phyloP scores from a whole-genome alignment of 352 stramenopile species.

The Pythium rishiriense region DNA sequence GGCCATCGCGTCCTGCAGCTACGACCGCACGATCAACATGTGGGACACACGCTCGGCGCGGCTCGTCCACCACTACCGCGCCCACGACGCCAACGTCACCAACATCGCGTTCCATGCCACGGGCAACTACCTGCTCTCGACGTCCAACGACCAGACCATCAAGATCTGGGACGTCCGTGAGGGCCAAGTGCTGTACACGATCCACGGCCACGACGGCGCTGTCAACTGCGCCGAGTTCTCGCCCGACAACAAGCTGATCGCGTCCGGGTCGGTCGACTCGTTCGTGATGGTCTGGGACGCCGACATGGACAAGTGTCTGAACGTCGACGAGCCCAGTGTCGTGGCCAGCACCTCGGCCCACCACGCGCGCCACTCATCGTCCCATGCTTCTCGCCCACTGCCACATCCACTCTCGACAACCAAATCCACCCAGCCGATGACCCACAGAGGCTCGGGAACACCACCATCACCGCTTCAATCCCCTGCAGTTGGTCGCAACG shows the following conservation, averaged over 20 bases:
- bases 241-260: slow-evolving; percentile 59
- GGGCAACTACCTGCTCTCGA: slow-evolving; percentile 91
- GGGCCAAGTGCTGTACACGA: slow-evolving; percentile 91
- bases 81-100: slow-evolving; percentile 80
- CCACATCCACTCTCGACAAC: background rate
- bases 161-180: slow-evolving; percentile 94
- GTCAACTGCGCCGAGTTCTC: slow-evolving; percentile 77
- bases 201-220: slow-evolving; percentile 84
- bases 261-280: slow-evolving; percentile 71
- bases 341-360: slow-evolving; percentile 5
- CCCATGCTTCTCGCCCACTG: background rate
- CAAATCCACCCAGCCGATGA: background rate
- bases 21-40: slow-evolving; percentile 73
- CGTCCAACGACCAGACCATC: slow-evolving; percentile 82
- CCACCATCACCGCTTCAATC: slow-evolving; percentile 5
- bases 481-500: slow-evolving; percentile 5
- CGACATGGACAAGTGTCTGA: slow-evolving; percentile 76
- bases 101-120: slow-evolving; percentile 89
- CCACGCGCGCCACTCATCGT: background rate
- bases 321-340: slow-evolving; percentile 37
- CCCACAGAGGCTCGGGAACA: background rate
- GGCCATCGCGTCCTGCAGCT: slow-evolving; percentile 66
- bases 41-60: slow-evolving; percentile 84
- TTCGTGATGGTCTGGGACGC: slow-evolving; percentile 88
- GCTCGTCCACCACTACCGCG: slow-evolving; percentile 92